A percentile compares a stretch with the other conserved stretches of the same genome.
phyloP scores from a whole-genome alignment of 768 basidiomycete species.

The Pleurotus platypus region DNA sequence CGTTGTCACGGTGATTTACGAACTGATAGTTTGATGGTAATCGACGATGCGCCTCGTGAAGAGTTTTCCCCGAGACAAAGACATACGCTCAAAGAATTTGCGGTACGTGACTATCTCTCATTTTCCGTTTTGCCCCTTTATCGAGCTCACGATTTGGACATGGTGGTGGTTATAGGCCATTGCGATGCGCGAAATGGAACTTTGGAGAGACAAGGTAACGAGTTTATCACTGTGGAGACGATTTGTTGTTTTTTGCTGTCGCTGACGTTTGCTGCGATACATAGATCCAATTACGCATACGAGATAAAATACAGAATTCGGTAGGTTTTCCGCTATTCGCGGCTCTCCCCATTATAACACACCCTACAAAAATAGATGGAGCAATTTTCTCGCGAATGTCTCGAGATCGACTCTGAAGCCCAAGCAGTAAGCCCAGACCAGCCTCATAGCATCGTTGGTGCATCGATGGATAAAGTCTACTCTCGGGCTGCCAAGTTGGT shows the following conservation, averaged over 20 bases:
- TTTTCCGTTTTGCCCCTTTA: background rate
- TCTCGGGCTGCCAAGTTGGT: slow-evolving; percentile 88
- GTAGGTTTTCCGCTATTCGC: slow-evolving; percentile 32
- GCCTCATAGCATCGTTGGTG: slow-evolving; percentile 30
- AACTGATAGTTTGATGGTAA: slow-evolving; percentile 62
- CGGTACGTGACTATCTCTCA: slow-evolving; percentile 37
- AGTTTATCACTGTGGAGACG: background rate
- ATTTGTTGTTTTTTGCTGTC: background rate
- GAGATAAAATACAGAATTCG: slow-evolving; percentile 89
- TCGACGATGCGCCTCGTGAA: slow-evolving; percentile 76
- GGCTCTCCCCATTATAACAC: background rate
- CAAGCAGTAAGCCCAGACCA: slow-evolving; percentile 26
- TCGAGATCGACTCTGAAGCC: slow-evolving; percentile 79
- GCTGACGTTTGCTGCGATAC: background rate
- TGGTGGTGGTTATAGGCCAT: slow-evolving; percentile 48
- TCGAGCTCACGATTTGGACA: slow-evolving; percentile 2
- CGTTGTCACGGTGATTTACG: no score
- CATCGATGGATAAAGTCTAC: slow-evolving; percentile 85
- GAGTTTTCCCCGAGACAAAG: slow-evolving; percentile 88
- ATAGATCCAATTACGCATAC: slow-evolving; percentile 84
- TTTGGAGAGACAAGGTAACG: slow-evolving; percentile 87
- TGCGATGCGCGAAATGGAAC: slow-evolving; percentile 92
- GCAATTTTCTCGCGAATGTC: slow-evolving; percentile 89
- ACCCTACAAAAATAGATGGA: slow-evolving; percentile 73
- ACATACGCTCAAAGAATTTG: slow-evolving; percentile 93